Evolutionary conservation across 768 basidiomycete genomes (phyloP), one percentile per base, ranked within the genome.

Genomic region (Fistulinella prunicolor): DNA sequence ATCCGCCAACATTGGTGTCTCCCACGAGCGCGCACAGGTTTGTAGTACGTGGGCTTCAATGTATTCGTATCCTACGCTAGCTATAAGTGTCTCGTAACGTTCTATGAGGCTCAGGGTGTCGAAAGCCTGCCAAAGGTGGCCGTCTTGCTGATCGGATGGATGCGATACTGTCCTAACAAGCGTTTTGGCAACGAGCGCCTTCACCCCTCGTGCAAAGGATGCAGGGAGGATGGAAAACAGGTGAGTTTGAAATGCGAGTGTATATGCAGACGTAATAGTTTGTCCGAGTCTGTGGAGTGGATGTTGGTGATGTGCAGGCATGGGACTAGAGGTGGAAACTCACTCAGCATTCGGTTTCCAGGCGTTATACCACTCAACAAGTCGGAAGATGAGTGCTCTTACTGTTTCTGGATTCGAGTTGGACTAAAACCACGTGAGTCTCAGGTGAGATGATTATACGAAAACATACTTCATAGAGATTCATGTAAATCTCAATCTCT

Each of bases 31-130:
- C 9, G 78, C 68, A 60, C 87, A 92, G 3, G 78, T 80, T 50
- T 74, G 73, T 47, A 77, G 46, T 0, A 96, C 85, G 49, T 89
- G 77, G 5, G 71, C 63, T 60, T 94, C 90, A 52, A 99, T 94
- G 56, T 83, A 81, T 59, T 89, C 86, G 54, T 93, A 92, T 23
- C 90, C 89, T 4, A 94, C 85, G 42, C 82, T 83, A 17, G 88
- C 82, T 23, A 97, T 81, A 48, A 93, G 78, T 7, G 82, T 79
- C 59, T 94, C 92, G 60, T 87, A 92, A 23, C 90, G 83, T 51
- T 90, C 87, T 22, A 89, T 73, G 9, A 95, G 71, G 4, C 88
- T 89, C 0, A 95, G 77, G 1, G 70, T 69, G 46, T 86, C 86
- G 50, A 89, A 82, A 2, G 81, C 69, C 17, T 70, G 67, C 83